Conservation (phyloP, 805 yeast genomes). For the Suhomyces faveliae region DNA sequence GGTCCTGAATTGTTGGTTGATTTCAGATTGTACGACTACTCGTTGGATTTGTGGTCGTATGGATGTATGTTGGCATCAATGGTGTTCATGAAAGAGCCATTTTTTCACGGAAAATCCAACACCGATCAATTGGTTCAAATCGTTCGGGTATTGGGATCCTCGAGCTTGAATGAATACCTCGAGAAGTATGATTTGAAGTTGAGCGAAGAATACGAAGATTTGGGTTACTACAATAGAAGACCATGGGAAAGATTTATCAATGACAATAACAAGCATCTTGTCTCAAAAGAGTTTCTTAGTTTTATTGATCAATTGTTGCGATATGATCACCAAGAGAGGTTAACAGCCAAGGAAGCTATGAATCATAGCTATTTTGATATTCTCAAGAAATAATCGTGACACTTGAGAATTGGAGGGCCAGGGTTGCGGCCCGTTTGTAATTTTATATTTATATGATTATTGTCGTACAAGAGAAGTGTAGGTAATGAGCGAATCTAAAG, state of each 20-base stretch:
- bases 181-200: slow-evolving; percentile 66
- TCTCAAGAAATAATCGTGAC: slow-evolving; percentile 11
- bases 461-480: not conserved
- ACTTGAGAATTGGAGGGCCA: not conserved
- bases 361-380: slow-evolving; percentile 63
- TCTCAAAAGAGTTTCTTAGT: slow-evolving; percentile 59
- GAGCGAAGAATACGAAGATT: slow-evolving; percentile 76
- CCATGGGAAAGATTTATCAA: slow-evolving; percentile 67
- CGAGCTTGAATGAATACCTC: slow-evolving; percentile 64
- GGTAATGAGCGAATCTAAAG: too few species aligned
- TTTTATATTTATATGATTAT: not conserved
- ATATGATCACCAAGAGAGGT: slow-evolving; percentile 84
- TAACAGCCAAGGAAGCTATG: slow-evolving; percentile 89
- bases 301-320: slow-evolving; percentile 69
- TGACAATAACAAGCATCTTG: slow-evolving; percentile 50
- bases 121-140: slow-evolving; percentile 90
- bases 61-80: slow-evolving; percentile 92
- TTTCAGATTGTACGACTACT: slow-evolving; percentile 80
- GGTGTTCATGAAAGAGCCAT: slow-evolving; percentile 85
- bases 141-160: slow-evolving; percentile 84
- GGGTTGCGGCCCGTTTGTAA: not conserved
- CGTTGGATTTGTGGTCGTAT: slow-evolving; percentile 85
- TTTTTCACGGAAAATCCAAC: slow-evolving; percentile 88
- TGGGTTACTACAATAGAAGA: slow-evolving; percentile 63
- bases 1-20: slow-evolving; percentile 90